A percentile compares a stretch with the other conserved stretches of the same genome.
phyloP scores from a whole-genome alignment of 2,329 filamentous ascomycete genomes.

The Penicillium brasilianum region DNA sequence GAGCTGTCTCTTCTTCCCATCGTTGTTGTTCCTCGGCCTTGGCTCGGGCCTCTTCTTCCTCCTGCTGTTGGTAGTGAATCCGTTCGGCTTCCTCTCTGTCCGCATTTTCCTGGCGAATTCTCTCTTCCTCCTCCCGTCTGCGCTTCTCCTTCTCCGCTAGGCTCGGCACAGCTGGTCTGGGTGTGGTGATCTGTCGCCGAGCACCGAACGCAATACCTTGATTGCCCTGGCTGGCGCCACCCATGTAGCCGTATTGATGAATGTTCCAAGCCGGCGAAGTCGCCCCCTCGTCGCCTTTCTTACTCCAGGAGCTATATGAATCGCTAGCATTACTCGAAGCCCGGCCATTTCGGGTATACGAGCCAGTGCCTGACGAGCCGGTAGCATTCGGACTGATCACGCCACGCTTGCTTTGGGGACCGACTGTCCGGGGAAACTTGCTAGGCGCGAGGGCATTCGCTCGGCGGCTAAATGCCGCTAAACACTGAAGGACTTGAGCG shows the following conservation, averaged over 20 bases:
- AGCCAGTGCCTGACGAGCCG: slow-evolving; percentile 59
- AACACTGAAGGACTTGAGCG: slow-evolving; percentile 90
- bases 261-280: slow-evolving; percentile 98
- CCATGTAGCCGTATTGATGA: slow-evolving; percentile 97
- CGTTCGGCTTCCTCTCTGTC: slow-evolving; percentile 58
- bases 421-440: slow-evolving; percentile 76
- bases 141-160: slow-evolving; percentile 82
- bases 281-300: slow-evolving; percentile 75
- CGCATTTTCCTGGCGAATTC: slow-evolving; percentile 50
- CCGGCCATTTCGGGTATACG: slow-evolving; percentile 44
- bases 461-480: slow-evolving; percentile 87
- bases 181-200: slow-evolving; percentile 87
- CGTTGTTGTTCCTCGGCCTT: slow-evolving; percentile 51
- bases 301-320: slow-evolving; percentile 86
- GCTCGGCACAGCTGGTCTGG: slow-evolving; percentile 77
- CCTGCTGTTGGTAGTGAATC: slow-evolving; percentile 53
- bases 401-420: slow-evolving; percentile 67
- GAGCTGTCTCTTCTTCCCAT: slow-evolving; percentile 54
- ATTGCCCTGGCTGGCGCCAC: slow-evolving; percentile 93
- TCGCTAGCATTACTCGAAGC: slow-evolving; percentile 62
- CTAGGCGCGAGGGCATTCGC: slow-evolving; percentile 76
- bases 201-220: slow-evolving; percentile 92
- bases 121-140: slow-evolving; percentile 63
- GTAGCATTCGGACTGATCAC: slow-evolving; percentile 70
- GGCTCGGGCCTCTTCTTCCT: slow-evolving; percentile 56